Percentiles rank a stretch among this genome's conserved stretches.
phyloP scores from a whole-genome alignment of 1,284 basidiomycete species.

The Ganoderma lingzhi region DNA sequence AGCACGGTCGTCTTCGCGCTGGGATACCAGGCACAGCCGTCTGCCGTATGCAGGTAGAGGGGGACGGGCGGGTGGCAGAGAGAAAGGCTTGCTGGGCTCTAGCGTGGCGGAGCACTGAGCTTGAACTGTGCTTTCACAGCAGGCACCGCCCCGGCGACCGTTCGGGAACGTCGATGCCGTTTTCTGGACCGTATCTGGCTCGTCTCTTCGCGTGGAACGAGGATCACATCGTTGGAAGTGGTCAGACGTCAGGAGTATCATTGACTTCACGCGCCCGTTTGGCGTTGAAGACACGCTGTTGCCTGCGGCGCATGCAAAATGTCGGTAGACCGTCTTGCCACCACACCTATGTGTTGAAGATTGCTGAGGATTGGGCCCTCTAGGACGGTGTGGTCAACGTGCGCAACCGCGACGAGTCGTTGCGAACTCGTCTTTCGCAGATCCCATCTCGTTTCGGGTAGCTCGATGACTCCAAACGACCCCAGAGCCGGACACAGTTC shows the following conservation, averaged over 20 bases:
- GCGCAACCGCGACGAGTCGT: not conserved
- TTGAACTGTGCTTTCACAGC: not conserved
- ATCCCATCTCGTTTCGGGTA: not conserved
- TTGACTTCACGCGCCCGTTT: not conserved
- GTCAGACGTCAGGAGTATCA: constrained; percentile 3
- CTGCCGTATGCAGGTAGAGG: not conserved
- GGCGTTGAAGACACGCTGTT: not conserved
- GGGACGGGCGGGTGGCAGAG: not conserved
- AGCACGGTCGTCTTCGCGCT: not conserved
- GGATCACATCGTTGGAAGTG: constrained; percentile 1
- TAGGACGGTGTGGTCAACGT: not conserved
- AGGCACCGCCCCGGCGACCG: not conserved
- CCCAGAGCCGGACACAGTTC: not conserved
- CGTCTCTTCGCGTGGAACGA: not conserved
- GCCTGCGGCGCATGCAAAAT: not conserved
- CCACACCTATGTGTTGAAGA: not conserved
- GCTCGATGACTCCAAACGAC: not conserved
- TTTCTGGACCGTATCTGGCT: not conserved
- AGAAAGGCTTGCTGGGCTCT: not conserved
- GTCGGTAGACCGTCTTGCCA: not conserved
- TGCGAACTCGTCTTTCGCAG: not conserved
- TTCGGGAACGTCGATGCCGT: constrained; percentile 2
- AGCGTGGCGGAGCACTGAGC: not conserved
- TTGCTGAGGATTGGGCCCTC: not conserved
- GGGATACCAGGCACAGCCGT: constrained; percentile 9